Percentiles rank a stretch among this genome's conserved stretches.
Evolutionary conservation across 1,284 basidiomycete genomes (phyloP).

Genomic region (Leccinum griseonigrum): DNA sequence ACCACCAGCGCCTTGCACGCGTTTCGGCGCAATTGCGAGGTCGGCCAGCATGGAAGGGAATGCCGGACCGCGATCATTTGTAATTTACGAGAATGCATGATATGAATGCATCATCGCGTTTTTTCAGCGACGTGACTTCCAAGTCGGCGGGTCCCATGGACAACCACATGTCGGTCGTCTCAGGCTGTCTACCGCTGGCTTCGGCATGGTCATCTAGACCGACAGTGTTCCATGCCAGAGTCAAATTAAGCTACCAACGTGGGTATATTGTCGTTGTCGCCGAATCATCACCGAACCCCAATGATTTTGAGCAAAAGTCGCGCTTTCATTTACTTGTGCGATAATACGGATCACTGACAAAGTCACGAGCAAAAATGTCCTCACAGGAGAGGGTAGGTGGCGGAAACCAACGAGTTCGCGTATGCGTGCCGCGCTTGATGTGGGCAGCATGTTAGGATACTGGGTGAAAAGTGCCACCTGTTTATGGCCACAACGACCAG

Average conservation of each 20-base stretch:
- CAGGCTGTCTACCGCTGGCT: not conserved
- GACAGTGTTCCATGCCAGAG: not conserved
- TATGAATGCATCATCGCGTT: not conserved
- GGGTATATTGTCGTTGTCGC: not conserved
- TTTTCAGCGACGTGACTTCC: not conserved
- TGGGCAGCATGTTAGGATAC: not conserved
- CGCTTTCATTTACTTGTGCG: not conserved
- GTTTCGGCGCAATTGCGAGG: not conserved
- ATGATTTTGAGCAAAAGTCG: conserved; percentile 1
- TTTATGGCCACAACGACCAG: not conserved
- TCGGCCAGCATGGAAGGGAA: not conserved
- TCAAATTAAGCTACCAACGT: not conserved
- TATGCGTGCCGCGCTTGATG: not conserved
- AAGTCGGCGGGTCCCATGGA: not conserved
- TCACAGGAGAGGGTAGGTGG: not conserved
- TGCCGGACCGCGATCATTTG: not conserved
- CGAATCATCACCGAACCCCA: not conserved
- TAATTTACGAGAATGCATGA: not conserved
- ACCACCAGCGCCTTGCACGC: not conserved
- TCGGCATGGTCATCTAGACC: not conserved
- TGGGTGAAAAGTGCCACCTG: not conserved
- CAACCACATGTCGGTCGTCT: not conserved
- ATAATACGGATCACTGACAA: not conserved
- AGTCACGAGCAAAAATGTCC: not conserved
- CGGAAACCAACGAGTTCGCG: not conserved